A percentile compares a stretch with the other conserved stretches of the same genome.
phyloP scores from a whole-genome alignment of 768 basidiomycete species.

The Boletellus emodensis region DNA sequence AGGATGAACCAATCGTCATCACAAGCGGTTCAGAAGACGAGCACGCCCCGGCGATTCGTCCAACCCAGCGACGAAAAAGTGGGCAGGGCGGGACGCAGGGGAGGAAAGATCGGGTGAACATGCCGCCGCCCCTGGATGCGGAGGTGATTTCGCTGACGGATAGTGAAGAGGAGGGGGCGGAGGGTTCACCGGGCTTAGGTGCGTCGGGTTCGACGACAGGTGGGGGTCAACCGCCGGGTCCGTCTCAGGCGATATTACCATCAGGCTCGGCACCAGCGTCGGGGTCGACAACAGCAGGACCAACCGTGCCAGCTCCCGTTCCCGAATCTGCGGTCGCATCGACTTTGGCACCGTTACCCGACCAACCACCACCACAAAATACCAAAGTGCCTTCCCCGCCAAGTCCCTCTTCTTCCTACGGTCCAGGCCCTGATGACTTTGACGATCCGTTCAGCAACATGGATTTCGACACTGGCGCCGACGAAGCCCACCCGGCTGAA shows the following conservation, averaged over 20 bases:
- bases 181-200: neutral
- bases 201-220: neutral
- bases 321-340: neutral
- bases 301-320: neutral
- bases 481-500: neutral
- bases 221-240: neutral
- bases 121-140: conserved; percentile 5
- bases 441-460: conserved; percentile 12
- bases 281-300: neutral
- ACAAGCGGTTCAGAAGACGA: conserved; percentile 23
- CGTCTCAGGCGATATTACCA: neutral
- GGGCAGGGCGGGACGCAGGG: conserved; percentile 1
- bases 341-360: neutral
- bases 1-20: conserved; percentile 23
- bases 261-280: neutral
- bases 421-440: conserved; percentile 8
- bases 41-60: accelerated
- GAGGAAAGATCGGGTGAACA: neutral
- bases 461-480: conserved; percentile 9
- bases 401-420: conserved; percentile 1
- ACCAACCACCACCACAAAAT: neutral
- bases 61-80: conserved; percentile 1
- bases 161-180: conserved; percentile 17
- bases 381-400: neutral
- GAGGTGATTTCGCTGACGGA: conserved; percentile 31